Percentiles rank a stretch among this genome's conserved stretches.
These are phyloP conservation scores for Acephala macrosclerotiorum DNA, from an alignment of 2,329 filamentous ascomycete genomes.

Conservation along the genomic window DNA sequence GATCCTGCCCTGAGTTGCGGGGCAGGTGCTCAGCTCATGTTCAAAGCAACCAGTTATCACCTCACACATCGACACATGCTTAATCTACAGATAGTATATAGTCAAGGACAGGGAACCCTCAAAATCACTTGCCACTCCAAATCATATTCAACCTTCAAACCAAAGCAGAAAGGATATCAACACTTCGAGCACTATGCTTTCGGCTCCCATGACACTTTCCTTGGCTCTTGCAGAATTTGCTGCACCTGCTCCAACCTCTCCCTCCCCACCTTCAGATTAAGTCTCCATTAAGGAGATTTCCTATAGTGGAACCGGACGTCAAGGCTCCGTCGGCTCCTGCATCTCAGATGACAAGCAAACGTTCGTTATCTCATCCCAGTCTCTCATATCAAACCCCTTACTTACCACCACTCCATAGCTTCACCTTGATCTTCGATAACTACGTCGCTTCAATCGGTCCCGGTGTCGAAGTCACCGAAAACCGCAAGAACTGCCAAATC, in stretches of 20 bases:
- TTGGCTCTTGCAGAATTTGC: constrained; percentile 29
- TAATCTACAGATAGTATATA: constrained; percentile 28
- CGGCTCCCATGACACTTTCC: constrained; percentile 23
- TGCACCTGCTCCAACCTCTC: constrained; percentile 11
- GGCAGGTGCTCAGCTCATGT: constrained; percentile 13
- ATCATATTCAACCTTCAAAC: constrained; percentile 3
- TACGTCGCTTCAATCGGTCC: constrained; percentile 29
- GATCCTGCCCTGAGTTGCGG: constrained; percentile 6
- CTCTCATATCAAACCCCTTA: neutral
- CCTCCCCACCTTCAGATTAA: constrained; percentile 20
- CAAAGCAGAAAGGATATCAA: constrained; percentile 6
- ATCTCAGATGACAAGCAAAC: constrained; percentile 34
- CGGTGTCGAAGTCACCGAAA: constrained; percentile 23
- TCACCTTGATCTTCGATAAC: constrained; percentile 36
- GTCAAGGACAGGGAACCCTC: constrained; percentile 19
- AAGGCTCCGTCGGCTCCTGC: constrained; percentile 29
- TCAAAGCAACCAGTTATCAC: constrained; percentile 20
- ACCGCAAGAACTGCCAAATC: constrained; percentile 35
- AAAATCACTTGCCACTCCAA: constrained; percentile 6
- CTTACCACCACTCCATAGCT: constrained; percentile 18
- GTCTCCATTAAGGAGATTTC: constrained; percentile 32
- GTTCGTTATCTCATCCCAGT: constrained; percentile 15
- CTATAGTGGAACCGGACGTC: constrained; percentile 35
- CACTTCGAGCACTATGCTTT: constrained; percentile 27
- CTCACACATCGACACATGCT: constrained; percentile 15